Percentiles rank a stretch among this genome's conserved stretches.
phyloP scores from a whole-genome alignment of 2,329 filamentous ascomycete species.

The Chrysoporthe puriensis region DNA sequence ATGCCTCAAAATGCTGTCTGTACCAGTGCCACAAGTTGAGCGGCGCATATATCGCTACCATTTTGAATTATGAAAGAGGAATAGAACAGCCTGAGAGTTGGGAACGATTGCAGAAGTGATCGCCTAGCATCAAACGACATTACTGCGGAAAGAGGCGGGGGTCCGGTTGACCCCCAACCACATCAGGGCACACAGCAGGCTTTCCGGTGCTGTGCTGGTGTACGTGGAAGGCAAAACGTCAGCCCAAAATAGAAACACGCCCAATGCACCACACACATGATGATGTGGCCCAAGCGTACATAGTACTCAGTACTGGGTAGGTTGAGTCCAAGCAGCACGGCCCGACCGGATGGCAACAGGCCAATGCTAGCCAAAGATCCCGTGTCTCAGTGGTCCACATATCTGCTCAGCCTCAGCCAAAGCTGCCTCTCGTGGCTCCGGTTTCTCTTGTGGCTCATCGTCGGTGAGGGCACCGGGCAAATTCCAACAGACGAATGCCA shows the following conservation, averaged over 20 bases:
- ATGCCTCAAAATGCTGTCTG: background rate
- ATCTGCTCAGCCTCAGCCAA: slow-evolving; percentile 5
- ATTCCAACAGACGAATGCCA: background rate
- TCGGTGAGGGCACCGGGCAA: background rate
- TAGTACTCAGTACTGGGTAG: no score
- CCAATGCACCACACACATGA: background rate
- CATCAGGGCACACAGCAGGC: background rate
- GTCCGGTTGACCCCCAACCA: background rate
- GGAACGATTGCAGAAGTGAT: background rate
- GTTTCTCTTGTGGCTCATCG: background rate
- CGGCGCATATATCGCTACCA: background rate
- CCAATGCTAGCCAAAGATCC: background rate
- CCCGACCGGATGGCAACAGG: background rate
- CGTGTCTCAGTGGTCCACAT: background rate
- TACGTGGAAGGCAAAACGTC: background rate
- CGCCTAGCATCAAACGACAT: background rate
- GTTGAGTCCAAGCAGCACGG: background rate
- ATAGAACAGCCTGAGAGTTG: background rate
- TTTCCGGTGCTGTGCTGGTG: background rate
- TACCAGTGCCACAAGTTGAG: background rate
- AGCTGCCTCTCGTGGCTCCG: background rate
- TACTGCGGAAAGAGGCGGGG: background rate
- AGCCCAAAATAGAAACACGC: slow-evolving; percentile 12
- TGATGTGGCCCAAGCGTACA: background rate
- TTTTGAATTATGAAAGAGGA: background rate